Conservation (phyloP, 2,329 filamentous ascomycete species). For the Botrytis squamosa region DNA sequence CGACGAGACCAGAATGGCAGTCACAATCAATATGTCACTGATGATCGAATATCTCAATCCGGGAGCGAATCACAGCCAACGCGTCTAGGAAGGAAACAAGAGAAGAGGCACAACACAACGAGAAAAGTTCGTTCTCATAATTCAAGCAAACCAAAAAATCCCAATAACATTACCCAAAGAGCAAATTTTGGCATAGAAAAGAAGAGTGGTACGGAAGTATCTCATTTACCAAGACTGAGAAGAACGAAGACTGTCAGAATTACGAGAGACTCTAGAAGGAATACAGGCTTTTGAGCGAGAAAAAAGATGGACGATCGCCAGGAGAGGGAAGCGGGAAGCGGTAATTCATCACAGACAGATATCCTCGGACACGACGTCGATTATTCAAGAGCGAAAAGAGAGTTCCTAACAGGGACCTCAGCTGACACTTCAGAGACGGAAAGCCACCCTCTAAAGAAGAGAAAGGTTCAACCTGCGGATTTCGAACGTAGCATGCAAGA, state of each 20-base stretch:
- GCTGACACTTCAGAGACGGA: neutral
- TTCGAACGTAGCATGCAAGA: neutral
- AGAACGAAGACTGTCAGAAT: neutral
- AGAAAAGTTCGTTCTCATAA: neutral
- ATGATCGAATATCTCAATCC: neutral
- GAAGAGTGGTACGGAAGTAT: neutral
- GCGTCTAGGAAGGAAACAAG: neutral
- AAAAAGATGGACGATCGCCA: neutral
- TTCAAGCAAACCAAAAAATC: neutral
- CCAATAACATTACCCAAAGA: neutral
- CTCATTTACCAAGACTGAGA: neutral
- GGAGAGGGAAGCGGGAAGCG: neutral
- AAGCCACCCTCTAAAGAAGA: neutral
- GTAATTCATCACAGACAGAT: neutral
- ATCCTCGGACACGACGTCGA: neutral
- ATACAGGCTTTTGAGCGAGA: neutral
- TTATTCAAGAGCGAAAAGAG: neutral
- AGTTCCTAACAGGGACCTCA: neutral
- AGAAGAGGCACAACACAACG: neutral
- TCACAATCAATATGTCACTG: neutral
- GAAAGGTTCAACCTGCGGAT: neutral
- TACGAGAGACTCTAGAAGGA: neutral
- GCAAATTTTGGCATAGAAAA: neutral
- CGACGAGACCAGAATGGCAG: neutral
- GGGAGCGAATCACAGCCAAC: neutral